Base-by-base conservation (phyloP, 192 early-diverging fungal species). In the Rhizophagus sp. region DNA sequence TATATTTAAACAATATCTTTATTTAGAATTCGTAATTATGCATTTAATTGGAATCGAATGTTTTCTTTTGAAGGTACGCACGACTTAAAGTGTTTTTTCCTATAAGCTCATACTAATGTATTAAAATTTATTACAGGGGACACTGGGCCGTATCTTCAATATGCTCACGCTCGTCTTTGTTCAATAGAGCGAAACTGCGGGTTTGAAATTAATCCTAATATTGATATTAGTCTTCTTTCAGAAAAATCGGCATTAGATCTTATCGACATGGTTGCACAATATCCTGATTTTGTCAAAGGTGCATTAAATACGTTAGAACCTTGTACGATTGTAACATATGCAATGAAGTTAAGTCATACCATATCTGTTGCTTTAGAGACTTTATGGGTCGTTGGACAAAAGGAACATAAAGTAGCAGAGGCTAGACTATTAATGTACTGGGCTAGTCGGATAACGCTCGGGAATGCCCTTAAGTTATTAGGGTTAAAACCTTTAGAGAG, bases 111-210 rank as follows among this genome's bases (percentile, higher is more conserved):
- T 47, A 47, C 2, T 47, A 47, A 47, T 47, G 11, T 12, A 3
- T 44, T 9, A 12, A 47, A 47, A 47, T 47, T 12, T 47, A 12
- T 33, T 63, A 13, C 13, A 79, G 78, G 78, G 1, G 96, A 97
- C 86, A 99, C 98, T 44, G 98, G 97, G n/a, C 98, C 98, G 25
- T 99, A 99, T 87, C 87, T 99, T 34, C 97, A 98, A 88, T 99
- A 97, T 83, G 94, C 97, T n/a, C 97, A 99, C 84, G 92, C 98
- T 44, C 97, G 98, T 83, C 87, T 98, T 50, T 95, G 94, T 87
- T 97, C 97, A 79, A 93, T 99, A 65, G 94, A 97, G 87, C 96
- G 97, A 81, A 93, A 90, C 80, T 87, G 90, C 13, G 87, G 83
- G 70, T 83, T 91, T 77, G 75, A 81, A 50, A 84, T 94, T 78